Percentiles rank a stretch among this genome's conserved stretches.
These are phyloP conservation scores for Gossypium aridum DNA, from an alignment of 441 rosid genomes.

Conservation along the genomic window DNA sequence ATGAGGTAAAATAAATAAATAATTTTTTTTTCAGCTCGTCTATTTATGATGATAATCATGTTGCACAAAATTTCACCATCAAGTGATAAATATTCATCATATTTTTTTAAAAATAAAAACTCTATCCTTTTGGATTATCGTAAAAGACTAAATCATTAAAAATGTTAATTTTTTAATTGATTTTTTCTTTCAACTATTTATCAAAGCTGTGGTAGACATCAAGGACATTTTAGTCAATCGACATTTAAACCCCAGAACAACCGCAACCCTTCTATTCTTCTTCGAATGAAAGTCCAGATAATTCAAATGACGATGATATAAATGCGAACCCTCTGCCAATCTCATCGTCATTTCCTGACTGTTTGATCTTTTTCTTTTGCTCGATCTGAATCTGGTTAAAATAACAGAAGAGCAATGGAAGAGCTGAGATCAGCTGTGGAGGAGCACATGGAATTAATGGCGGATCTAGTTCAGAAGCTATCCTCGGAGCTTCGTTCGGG, in stretches of 20 bases:
- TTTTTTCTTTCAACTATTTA: no score
- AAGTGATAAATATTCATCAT: no score
- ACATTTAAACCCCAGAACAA: background rate
- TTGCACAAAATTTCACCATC: no score
- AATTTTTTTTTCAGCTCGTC: no score
- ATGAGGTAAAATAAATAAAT: no score
- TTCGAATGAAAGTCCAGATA: background rate
- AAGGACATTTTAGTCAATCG: background rate
- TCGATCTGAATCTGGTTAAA: background rate
- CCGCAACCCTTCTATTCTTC: background rate
- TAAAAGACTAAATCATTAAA: no score
- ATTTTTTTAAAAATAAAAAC: no score
- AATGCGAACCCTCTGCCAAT: background rate
- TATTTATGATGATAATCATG: no score
- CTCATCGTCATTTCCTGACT: background rate
- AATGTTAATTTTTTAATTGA: no score
- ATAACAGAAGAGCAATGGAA: slow-evolving; percentile 40
- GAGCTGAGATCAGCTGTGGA: slow-evolving; percentile 66
- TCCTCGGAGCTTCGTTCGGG: slow-evolving; percentile 77
- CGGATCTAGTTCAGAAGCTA: slow-evolving; percentile 79
- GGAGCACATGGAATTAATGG: slow-evolving; percentile 68
- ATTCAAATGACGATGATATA: background rate
- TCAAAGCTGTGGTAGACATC: background rate
- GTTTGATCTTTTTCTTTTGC: background rate
- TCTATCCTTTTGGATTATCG: no score